Percentiles rank a stretch among this genome's conserved stretches.
Evolutionary conservation across 805 yeast species (phyloP).

Genomic region (Pichia manshurica): DNA sequence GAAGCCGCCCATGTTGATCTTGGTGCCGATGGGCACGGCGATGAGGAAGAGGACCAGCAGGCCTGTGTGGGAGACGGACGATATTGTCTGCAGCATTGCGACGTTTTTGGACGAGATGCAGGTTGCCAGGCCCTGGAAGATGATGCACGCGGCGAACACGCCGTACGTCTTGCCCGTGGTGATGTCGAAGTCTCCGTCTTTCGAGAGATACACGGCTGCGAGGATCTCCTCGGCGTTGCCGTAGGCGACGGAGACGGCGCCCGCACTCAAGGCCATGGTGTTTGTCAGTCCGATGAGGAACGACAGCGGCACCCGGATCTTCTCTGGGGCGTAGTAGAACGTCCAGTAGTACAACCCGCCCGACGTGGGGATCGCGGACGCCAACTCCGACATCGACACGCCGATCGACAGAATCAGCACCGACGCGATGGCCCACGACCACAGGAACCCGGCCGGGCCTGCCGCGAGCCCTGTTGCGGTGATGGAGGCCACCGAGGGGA

Average conservation of each 20-base stretch:
- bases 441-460: conserved; percentile 54
- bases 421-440: conserved; percentile 43
- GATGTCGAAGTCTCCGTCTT: conserved; percentile 36
- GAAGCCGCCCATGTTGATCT: conserved; percentile 22
- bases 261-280: conserved; percentile 35
- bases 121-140: conserved; percentile 35
- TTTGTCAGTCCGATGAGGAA: conserved; percentile 41
- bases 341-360: conserved; percentile 57
- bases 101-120: conserved; percentile 36
- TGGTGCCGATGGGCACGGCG: conserved; percentile 42
- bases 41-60: conserved; percentile 37
- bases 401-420: conserved; percentile 51
- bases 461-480: conserved; percentile 47
- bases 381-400: conserved; percentile 53
- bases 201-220: conserved; percentile 37
- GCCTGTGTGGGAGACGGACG: conserved; percentile 34
- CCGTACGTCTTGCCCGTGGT: conserved; percentile 38
- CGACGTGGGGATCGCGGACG: conserved; percentile 55
- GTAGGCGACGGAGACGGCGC: conserved; percentile 39
- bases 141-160: conserved; percentile 38
- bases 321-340: conserved; percentile 38
- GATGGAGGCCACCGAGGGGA: conserved; percentile 54
- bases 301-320: conserved; percentile 33
- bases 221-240: conserved; percentile 41
- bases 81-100: conserved; percentile 36